Percentiles rank a stretch among this genome's conserved stretches.
Conservation (phyloP, 2,329 filamentous ascomycete genomes). For the Aspergillus hiratsukae region DNA sequence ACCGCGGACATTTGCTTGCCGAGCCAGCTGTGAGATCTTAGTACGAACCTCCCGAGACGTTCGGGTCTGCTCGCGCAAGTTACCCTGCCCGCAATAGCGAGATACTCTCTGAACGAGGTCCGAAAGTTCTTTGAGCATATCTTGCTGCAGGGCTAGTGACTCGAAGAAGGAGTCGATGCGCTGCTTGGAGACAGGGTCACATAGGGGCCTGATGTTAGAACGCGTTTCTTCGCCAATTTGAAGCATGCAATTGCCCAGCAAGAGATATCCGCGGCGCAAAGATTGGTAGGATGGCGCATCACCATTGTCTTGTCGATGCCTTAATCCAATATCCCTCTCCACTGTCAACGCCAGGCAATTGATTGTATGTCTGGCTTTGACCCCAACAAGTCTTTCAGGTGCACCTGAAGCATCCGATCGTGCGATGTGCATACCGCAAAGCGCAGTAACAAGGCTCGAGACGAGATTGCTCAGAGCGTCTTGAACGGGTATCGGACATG, state of each 20-base stretch:
- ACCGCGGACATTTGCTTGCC: slow-evolving; percentile 15
- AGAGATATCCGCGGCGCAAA: slow-evolving; percentile 30
- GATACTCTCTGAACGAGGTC: slow-evolving; percentile 31
- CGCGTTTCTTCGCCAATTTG: slow-evolving; percentile 21
- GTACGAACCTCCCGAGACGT: slow-evolving; percentile 23
- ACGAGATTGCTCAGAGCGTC: slow-evolving; percentile 35
- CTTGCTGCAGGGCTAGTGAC: slow-evolving; percentile 24
- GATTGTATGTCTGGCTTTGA: slow-evolving; percentile 25
- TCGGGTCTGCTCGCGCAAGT: slow-evolving; percentile 18
- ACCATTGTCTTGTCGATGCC: background rate
- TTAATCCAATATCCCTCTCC: slow-evolving; percentile 19
- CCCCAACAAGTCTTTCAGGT: slow-evolving; percentile 10
- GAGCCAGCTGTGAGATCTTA: slow-evolving; percentile 23
- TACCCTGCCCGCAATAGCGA: slow-evolving; percentile 26
- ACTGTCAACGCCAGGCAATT: slow-evolving; percentile 19
- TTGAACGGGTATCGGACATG: slow-evolving; percentile 31
- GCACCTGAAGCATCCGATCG: slow-evolving; percentile 20
- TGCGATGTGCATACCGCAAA: slow-evolving; percentile 36
- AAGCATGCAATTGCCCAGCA: slow-evolving; percentile 28
- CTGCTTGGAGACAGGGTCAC: slow-evolving; percentile 13
- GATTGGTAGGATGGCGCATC: slow-evolving; percentile 18
- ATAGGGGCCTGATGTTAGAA: slow-evolving; percentile 3
- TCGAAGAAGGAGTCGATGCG: slow-evolving; percentile 28
- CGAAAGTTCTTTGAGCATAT: slow-evolving; percentile 32
- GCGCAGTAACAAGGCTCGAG: slow-evolving; percentile 30